phyloP scores from a whole-genome alignment of 306 rosid genomes.

The Vigna reflexopilosa region DNA sequence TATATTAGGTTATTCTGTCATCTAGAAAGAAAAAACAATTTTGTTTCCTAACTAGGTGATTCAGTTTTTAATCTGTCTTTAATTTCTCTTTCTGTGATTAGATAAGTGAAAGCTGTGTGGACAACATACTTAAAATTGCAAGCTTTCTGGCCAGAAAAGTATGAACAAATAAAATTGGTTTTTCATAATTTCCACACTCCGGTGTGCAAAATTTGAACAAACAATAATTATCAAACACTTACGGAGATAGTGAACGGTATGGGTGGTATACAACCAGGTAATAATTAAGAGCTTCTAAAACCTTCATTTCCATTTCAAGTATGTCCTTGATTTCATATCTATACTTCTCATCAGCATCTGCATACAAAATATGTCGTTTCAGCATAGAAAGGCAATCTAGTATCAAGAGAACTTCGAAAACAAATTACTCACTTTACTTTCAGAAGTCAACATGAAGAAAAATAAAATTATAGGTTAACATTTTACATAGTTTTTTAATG shows the following conservation, averaged over 20 bases:
- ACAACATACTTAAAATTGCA: neutral
- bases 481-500: conserved; percentile 68
- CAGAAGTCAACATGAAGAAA: conserved; percentile 24
- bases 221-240: conserved; percentile 52
- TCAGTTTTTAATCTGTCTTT: neutral
- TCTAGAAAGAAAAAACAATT: neutral
- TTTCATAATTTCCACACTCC: neutral
- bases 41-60: neutral
- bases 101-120: no score
- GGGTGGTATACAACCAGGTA: conserved; percentile 95
- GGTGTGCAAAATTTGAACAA: conserved; percentile 22
- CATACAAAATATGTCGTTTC: conserved; percentile 40
- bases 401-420: conserved; percentile 30
- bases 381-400: conserved; percentile 34
- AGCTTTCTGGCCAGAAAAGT: neutral
- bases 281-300: conserved; percentile 92
- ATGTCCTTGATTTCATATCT: conserved; percentile 90
- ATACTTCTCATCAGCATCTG: conserved; percentile 87
- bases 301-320: conserved; percentile 98
- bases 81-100: neutral
- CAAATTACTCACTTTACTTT: conserved; percentile 36
- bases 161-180: neutral
- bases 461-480: conserved; percentile 10
- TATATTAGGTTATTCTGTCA: neutral
- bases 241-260: conserved; percentile 89